These are phyloP conservation scores for Rhizopus arrhizus DNA, from an alignment of 371 early-diverging fungal genomes.

Conservation along the genomic window DNA sequence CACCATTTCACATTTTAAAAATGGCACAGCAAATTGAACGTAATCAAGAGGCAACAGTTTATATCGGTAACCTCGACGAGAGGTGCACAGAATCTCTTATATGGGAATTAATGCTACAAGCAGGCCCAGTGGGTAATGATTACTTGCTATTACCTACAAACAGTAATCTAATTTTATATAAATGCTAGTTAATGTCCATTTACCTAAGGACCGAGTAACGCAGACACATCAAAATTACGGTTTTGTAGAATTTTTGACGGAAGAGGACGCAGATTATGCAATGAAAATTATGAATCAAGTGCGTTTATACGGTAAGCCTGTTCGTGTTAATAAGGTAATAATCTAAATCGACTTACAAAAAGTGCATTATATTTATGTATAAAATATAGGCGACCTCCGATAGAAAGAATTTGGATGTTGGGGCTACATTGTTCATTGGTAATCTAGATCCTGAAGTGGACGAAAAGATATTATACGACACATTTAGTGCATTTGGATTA, in stretches of 20 bases:
- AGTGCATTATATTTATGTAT: no score
- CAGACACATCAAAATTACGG: constrained; percentile 95
- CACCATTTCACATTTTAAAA: not conserved
- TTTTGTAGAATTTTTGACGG: constrained; percentile 92
- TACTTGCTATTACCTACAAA: not conserved
- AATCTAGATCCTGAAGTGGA: constrained; percentile 94
- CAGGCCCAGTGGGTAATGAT: constrained; percentile 88
- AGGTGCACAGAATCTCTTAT: constrained; percentile 89
- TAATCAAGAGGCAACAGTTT: constrained; percentile 96
- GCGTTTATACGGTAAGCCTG: constrained; percentile 92
- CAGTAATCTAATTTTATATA: not conserved
- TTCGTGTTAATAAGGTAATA: constrained; percentile 91
- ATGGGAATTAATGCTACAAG: constrained; percentile 98
- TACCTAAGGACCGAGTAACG: constrained; percentile 97
- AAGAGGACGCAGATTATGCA: constrained; percentile 97
- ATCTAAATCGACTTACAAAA: no score
- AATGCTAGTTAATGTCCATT: constrained; percentile 81
- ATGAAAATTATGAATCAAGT: constrained; percentile 96
- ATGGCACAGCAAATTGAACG: constrained; percentile 65
- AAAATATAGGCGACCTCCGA: constrained; percentile 77
- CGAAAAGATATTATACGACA: constrained; percentile 94
- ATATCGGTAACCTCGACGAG: constrained; percentile 97
- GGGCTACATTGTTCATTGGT: constrained; percentile 96
- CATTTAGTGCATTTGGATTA: constrained; percentile 93
- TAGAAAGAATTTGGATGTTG: constrained; percentile 90